Evolutionary conservation across 371 early-diverging fungal species (phyloP).

Genomic region (Dinochytrium kinnereticum): DNA sequence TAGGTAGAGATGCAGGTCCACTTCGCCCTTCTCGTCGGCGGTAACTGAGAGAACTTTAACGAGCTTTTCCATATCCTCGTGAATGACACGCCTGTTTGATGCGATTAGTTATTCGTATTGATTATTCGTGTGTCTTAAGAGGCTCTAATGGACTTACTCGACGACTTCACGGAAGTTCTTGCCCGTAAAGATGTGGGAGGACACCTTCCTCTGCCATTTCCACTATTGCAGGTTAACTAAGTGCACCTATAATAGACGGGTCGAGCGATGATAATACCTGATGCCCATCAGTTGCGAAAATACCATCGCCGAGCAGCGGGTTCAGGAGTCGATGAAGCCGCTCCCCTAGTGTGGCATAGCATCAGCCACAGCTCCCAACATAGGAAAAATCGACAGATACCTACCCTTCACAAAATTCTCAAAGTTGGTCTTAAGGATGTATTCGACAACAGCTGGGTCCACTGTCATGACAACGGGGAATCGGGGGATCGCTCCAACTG

Average conservation of each 20-base stretch:
- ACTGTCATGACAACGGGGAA: conserved; percentile 7
- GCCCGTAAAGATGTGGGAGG: conserved; percentile 23
- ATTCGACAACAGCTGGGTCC: conserved; percentile 35
- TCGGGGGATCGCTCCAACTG: neutral
- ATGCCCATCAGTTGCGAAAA: conserved; percentile 13
- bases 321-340: neutral
- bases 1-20: conserved; percentile 12
- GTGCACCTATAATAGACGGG: neutral
- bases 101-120: neutral
- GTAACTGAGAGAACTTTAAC: neutral
- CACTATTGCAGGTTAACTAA: neutral
- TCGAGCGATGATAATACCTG: neutral
- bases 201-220: conserved; percentile 19
- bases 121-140: neutral
- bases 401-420: conserved; percentile 27
- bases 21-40: neutral
- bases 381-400: neutral
- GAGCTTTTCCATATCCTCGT: conserved; percentile 7
- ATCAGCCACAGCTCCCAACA: too few species aligned
- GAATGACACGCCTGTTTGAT: neutral
- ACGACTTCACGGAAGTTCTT: conserved; percentile 21
- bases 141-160: neutral
- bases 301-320: conserved; percentile 27
- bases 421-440: conserved; percentile 36
- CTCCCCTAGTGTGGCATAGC: neutral